Percentiles rank a stretch among this genome's conserved stretches.
phyloP scores from a whole-genome alignment of 768 basidiomycete species.

The Boletus patriciae region DNA sequence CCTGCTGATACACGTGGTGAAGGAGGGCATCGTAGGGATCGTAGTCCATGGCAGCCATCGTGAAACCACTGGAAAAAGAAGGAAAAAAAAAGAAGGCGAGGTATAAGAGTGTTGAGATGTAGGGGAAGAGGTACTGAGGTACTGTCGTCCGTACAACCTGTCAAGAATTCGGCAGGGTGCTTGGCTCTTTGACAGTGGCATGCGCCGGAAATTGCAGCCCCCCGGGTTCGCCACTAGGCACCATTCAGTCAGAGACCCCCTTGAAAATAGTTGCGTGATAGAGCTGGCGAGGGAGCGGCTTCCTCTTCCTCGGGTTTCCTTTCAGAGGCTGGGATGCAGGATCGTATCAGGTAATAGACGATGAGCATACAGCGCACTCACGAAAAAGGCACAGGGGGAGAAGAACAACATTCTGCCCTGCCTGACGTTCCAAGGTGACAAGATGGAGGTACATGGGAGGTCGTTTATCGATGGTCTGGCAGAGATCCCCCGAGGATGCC shows the following conservation, averaged over 20 bases:
- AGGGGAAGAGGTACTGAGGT: neutral
- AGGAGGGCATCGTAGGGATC: conserved; percentile 78
- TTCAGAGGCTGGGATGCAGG: neutral
- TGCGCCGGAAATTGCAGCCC: neutral
- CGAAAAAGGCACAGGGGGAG: conserved; percentile 15
- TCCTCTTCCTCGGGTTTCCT: conserved; percentile 12
- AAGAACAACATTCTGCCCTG: neutral
- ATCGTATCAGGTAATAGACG: neutral
- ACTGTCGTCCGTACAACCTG: neutral
- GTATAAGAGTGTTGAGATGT: conserved; percentile 16
- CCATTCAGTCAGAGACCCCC: neutral
- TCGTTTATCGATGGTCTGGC: neutral
- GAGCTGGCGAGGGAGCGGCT: neutral
- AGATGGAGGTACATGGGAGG: neutral
- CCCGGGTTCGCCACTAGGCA: neutral
- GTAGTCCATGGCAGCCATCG: conserved; percentile 57
- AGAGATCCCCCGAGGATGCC: neutral
- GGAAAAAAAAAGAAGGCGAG: neutral
- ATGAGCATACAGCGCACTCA: neutral
- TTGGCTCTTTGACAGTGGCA: neutral
- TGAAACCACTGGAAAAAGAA: neutral
- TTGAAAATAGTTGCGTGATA: neutral
- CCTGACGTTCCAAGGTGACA: neutral
- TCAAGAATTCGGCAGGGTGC: neutral
- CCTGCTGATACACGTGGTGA: conserved; percentile 77